Evolutionary conservation across 2,329 filamentous ascomycete species (phyloP), one percentile per base, ranked within the genome.

Genomic region (Amauroascus niger): DNA sequence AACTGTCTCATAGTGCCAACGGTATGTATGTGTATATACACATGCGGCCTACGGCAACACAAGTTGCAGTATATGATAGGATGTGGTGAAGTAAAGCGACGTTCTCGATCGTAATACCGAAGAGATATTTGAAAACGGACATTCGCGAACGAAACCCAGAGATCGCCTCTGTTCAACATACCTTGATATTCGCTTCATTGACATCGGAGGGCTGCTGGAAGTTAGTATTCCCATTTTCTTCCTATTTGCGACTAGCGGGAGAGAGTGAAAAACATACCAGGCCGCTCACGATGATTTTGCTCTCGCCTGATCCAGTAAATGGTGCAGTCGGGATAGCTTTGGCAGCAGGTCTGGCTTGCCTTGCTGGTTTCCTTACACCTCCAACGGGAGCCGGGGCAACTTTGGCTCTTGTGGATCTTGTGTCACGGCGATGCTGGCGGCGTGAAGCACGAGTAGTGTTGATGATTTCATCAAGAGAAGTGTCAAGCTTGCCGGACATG

Each of bases 211-310:
- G 93, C 88, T 97, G 63, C 32, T 14, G 53, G 16, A 24, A 49
- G 72, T 86, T 76, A 86, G 79, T 58, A 43, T 52, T n/a, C 9
- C 26, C 2, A 37, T 39, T 39, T 16, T 39, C 30, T 4, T n/a
- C 9, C 26, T 2, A 37, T 39, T 39, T 16, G 16, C 30, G 3
- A 37, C 9, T 30, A 37, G 2, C 18, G 24, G 33, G 13, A 16
- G 18, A 7, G 6, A 18, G 26, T 28, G 11, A 28, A 30, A 32
- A 59, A 74, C 89, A 74, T 85, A 96, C 90, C 79, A 98, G 81
- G 78, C 94, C 94, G 84, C 88, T 95, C 75, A 98, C 91, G 73
- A 95, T 87, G 75, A 97, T 91, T 77, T 96, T 97, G 79, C 88
- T 94, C 63, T 94, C 88, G 66, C 82, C 83, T 65, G 76, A 76